Conservation (phyloP, 1,139 yeast genomes). For the Groenewaldozyma auringiensis region DNA sequence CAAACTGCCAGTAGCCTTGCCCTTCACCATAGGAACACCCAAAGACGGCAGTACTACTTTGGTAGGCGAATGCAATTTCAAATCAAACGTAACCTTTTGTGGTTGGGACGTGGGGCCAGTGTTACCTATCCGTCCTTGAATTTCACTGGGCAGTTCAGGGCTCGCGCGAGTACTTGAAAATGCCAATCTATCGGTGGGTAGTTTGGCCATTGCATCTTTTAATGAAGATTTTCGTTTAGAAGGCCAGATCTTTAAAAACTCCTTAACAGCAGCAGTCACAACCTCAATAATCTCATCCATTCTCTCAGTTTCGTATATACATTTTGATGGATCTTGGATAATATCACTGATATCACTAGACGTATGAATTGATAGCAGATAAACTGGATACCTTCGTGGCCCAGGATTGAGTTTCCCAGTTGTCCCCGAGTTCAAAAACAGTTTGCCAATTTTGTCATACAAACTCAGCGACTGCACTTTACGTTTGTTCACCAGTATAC, state of each 20-base stretch:
- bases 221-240: not conserved
- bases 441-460: conserved; percentile 14
- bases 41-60: not conserved
- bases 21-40: conserved; percentile 3
- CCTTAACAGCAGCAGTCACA: not conserved
- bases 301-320: conserved; percentile 25
- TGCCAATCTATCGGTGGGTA: conserved; percentile 1
- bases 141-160: not conserved
- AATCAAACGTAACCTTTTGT: not conserved
- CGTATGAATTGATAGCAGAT: conserved; percentile 33
- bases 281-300: conserved; percentile 23
- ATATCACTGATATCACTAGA: conserved; percentile 33
- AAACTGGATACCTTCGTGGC: conserved; percentile 31
- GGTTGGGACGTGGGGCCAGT: not conserved
- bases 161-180: not conserved
- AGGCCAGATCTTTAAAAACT: not conserved
- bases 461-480: conserved; percentile 4
- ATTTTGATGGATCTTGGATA: conserved; percentile 40
- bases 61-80: not conserved
- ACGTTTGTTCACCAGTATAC: conserved; percentile 41
- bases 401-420: not conserved
- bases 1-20: conserved; percentile 3
- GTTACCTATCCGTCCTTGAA: not conserved
- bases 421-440: not conserved
- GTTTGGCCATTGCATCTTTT: not conserved